Base-by-base conservation (phyloP, 257 asterid genomes). In the Salvia hispanica region DNA sequence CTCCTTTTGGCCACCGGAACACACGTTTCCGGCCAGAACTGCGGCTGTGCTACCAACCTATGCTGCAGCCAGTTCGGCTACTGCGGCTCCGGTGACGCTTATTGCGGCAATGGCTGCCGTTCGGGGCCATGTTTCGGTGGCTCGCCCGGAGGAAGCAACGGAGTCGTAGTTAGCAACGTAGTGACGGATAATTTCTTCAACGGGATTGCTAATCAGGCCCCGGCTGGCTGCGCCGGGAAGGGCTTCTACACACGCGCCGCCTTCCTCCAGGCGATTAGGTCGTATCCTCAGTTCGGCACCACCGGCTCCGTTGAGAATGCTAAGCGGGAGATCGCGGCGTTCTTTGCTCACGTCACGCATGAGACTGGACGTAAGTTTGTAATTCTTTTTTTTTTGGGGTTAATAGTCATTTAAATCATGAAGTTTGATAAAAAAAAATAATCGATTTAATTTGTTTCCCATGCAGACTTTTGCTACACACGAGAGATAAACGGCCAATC, bases 301-400 rank as follows among this genome's bases (percentile, higher is more conserved):
- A 69, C 13, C 0, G 80, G 71, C 4, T 62, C 81, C 1, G 3
- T 61, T 1, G 86, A 84, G 15, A 83, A 76, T 7, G 64, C 84
- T 6, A 84, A 67, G 76, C 86, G 85, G 2, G 89, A 84, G 74
- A 79, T 81, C 5, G 89, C 89, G 0, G 85, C 89, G 8, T 84
- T 79, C 72, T 81, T 84, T 2, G 89, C 89, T 4, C 89, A 84
- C 34, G 76, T 72, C 59, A 70, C 89, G 3, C 86, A 84, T 64
- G 89, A 81, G 66, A 84, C 86, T 21, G 84, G 84, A 59, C 78
- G 86, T 84, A 61, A 84, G 86, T 18, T n/a, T n/a, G n/a, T n/a
- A n/a, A n/a, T n/a, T n/a, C n/a, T n/a, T n/a, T n/a, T n/a, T n/a
- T n/a, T n/a, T n/a, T n/a, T n/a, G n/a, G n/a, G n/a, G n/a, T n/a